Conservation (phyloP, 78 protist genomes). For the Dictyostelium discoideum region DNA sequence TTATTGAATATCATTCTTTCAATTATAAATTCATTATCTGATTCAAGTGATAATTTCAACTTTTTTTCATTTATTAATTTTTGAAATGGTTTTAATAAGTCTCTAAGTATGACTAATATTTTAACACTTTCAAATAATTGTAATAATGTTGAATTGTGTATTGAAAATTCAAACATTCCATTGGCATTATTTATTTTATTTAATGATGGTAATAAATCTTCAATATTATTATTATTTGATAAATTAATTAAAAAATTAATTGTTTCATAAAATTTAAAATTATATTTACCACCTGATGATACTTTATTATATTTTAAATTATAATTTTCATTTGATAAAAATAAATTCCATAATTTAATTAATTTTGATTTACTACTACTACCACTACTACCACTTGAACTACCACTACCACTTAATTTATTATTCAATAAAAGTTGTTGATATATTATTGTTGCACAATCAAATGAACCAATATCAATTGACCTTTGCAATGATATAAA, state of each 20-base stretch:
- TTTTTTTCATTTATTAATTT: neutral
- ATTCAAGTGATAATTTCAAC: neutral
- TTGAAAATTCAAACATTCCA: neutral
- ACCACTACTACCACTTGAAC: no score
- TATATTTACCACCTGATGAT: neutral
- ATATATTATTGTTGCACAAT: neutral
- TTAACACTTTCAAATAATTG: neutral
- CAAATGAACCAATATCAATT: neutral
- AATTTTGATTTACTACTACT: neutral
- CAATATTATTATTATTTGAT: neutral
- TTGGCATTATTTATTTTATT: neutral
- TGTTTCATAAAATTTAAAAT: neutral
- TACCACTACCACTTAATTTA: no score
- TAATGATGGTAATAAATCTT: neutral
- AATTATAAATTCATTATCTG: neutral
- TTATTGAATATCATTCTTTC: neutral
- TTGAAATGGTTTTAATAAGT: neutral
- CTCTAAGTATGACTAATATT: neutral
- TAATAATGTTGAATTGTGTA: neutral
- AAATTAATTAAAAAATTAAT: no score
- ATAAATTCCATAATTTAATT: neutral
- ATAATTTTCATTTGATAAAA: neutral
- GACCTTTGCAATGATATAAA: neutral
- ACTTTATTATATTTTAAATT: no score
- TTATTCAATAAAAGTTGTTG: neutral